A percentile compares a stretch with the other conserved stretches of the same genome.
phyloP scores from a whole-genome alignment of 2,329 filamentous ascomycete genomes.

The Elsinoe perseae region DNA sequence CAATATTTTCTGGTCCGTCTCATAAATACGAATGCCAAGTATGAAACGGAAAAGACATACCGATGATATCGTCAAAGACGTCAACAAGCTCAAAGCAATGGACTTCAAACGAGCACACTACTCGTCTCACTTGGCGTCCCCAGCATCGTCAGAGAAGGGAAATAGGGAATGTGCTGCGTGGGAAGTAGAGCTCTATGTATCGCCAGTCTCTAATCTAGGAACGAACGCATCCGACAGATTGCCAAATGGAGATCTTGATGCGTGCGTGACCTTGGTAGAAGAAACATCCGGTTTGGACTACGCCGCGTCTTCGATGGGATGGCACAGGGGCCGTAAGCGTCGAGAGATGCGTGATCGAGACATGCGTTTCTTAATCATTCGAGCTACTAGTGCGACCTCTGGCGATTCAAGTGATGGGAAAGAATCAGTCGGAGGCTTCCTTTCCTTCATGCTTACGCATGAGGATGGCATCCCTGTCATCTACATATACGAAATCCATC shows the following conservation, averaged over 20 bases:
- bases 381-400: constrained; percentile 18
- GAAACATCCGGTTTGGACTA: constrained; percentile 59
- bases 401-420: constrained; percentile 13
- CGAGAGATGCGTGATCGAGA: constrained; percentile 61
- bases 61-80: constrained; percentile 29
- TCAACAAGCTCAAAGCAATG: constrained; percentile 34
- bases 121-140: not conserved
- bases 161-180: too few species aligned
- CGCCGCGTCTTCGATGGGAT: constrained; percentile 52
- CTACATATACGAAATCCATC: constrained; percentile 74
- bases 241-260: constrained; percentile 33
- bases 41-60: constrained; percentile 4
- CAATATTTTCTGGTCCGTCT: too few species aligned
- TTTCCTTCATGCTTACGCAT: constrained; percentile 64
- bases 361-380: constrained; percentile 61
- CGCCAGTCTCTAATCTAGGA: constrained; percentile 16
- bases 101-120: constrained; percentile 30
- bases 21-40: too few species aligned
- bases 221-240: constrained; percentile 18
- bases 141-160: not conserved
- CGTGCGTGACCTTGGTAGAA: constrained; percentile 51
- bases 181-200: constrained; percentile 25
- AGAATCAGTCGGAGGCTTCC: constrained; percentile 32
- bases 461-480: constrained; percentile 58
- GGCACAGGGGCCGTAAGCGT: constrained; percentile 55